Conservation (phyloP, 345 rosid genomes). For the Dovyalis caffra region DNA sequence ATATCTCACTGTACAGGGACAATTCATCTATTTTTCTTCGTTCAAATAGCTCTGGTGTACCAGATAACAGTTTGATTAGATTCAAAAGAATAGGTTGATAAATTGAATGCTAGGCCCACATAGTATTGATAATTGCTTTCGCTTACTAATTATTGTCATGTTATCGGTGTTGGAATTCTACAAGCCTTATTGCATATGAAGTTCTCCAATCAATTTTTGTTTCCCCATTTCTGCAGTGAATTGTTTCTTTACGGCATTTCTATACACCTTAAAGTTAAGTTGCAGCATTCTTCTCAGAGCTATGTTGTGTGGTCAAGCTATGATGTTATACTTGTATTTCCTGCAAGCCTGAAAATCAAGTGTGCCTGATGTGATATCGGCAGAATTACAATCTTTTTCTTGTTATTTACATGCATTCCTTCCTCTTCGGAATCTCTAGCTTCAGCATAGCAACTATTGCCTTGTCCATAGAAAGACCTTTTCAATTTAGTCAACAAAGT, state of each 20-base stretch:
- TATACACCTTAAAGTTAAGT: not conserved
- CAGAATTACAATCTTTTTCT: not conserved
- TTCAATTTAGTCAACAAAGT: not conserved
- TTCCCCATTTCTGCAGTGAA: not conserved
- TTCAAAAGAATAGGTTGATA: not conserved
- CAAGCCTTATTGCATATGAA: not conserved
- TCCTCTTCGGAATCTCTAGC: not conserved
- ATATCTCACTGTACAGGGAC: not conserved
- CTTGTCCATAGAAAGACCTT: not conserved
- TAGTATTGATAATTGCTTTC: not conserved
- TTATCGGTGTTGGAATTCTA: not conserved
- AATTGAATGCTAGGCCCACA: not conserved
- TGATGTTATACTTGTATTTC: not conserved
- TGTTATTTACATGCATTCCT: not conserved
- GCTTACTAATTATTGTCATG: not conserved
- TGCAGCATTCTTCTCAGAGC: not conserved
- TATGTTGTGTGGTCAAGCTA: not conserved
- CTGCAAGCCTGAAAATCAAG: not conserved
- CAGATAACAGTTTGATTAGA: not conserved
- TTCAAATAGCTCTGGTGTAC: not conserved
- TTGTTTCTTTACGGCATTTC: not conserved
- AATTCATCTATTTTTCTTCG: not conserved
- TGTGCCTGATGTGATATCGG: not conserved
- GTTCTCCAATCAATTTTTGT: not conserved
- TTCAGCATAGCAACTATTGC: not conserved